Evolutionary conservation across 768 basidiomycete genomes (phyloP).

Genomic region (Crepidotus variabilis): DNA sequence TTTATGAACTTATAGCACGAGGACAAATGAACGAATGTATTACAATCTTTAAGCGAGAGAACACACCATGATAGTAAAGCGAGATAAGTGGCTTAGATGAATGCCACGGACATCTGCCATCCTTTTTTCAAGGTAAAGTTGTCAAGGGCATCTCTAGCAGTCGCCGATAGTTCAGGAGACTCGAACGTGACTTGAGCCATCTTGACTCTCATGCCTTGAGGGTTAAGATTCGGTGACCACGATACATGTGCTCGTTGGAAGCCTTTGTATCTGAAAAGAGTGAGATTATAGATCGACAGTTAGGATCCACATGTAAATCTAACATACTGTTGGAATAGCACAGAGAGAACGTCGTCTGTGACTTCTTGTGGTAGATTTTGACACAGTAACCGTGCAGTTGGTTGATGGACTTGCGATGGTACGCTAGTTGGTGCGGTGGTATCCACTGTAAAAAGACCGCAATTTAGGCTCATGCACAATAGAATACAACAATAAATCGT

Average conservation of each 20-base stretch:
- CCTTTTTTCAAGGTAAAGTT: constrained; percentile 85
- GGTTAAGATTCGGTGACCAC: constrained; percentile 63
- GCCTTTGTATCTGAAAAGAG: constrained; percentile 67
- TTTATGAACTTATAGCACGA: constrained; percentile 5
- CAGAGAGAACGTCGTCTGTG: constrained; percentile 79
- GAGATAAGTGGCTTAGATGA: constrained; percentile 34
- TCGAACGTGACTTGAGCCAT: constrained; percentile 82
- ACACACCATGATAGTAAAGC: constrained; percentile 14
- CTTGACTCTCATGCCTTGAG: constrained; percentile 66
- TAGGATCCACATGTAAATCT: not conserved
- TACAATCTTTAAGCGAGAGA: constrained; percentile 17
- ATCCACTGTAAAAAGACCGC: constrained; percentile 23
- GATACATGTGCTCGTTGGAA: constrained; percentile 70
- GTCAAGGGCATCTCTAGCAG: constrained; percentile 79
- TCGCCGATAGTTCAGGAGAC: constrained; percentile 64
- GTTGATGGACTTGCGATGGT: constrained; percentile 48
- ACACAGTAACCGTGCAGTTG: constrained; percentile 64
- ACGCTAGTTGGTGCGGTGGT: constrained; percentile 26
- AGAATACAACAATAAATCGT: constrained; percentile 29
- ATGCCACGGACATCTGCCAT: constrained; percentile 79
- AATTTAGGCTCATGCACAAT: constrained; percentile 26
- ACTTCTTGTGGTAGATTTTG: constrained; percentile 91
- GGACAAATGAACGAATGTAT: constrained; percentile 11
- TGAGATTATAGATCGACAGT: constrained; percentile 2
- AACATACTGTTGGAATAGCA: constrained; percentile 89